Evolutionary conservation across 2,329 filamentous ascomycete genomes (phyloP), one percentile per base, ranked within the genome.

Genomic region (Sporothrix humicola): DNA sequence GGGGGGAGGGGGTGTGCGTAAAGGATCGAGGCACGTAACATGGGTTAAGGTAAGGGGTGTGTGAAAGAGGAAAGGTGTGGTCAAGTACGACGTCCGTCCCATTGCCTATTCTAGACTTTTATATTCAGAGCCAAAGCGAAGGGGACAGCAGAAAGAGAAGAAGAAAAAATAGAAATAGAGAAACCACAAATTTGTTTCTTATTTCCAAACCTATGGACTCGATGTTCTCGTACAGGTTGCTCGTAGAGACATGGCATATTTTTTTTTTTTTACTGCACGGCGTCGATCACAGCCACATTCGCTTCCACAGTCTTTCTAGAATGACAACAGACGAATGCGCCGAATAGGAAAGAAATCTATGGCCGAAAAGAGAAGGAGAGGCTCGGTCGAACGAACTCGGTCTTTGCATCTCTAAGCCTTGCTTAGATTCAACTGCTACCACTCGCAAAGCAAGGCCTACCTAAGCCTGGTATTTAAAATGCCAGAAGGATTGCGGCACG

Each of bases 21-120:
- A 65, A 65, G 59, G 59, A 65, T 65, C 42, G 42, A 46, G 59
- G 42, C 59, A 65, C n/a, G 59, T 46, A 65, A 46, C 42, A 65
- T 65, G 10, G 59, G 8, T 2, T 9, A 65, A 54, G 17, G 59
- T 7, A 17, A n/a, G 59, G n/a, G 59, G 42, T 17, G 42, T 23
- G 37, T 23, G 37, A 15, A 42, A 65, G n/a, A 9, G n/a, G 31
- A 37, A 37, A 37, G n/a, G 9, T 20, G n/a, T 12, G 31, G 26
- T 65, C n/a, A 12, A 7, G 17, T 46, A 65, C 59, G 59, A 65
- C 42, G 44, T 15, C 6, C n/a, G 59, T 31, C 31, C 17, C 31
- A 63, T 44, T 63, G 9, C 59, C 31, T 20, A 44, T 63, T 44
- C 9, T 15, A 44, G 59, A 63, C 6, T 63, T 20, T 17, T 44